Evolutionary conservation across 1,284 basidiomycete species (phyloP), one percentile per base, ranked within the genome.

Genomic region (Coniferiporia weirii): DNA sequence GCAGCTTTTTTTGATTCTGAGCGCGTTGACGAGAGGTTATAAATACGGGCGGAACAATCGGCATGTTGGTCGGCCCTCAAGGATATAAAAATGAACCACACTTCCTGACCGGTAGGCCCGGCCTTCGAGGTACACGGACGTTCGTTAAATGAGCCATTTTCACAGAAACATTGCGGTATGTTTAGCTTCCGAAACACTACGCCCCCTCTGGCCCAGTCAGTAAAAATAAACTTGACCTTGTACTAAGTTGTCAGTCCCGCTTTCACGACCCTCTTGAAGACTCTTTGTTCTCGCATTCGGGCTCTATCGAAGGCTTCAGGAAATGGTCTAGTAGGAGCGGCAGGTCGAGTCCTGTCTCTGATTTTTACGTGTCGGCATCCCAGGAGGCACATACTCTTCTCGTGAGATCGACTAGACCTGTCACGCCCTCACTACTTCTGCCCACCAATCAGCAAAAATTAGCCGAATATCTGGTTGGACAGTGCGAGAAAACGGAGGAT

Each of bases 71-170:
- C 40, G 84, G 87, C 40, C 76, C 84, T 63, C 66, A 85, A 63
- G 91, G 93, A 53, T 95, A 94, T 69, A 88, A 90, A 12, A 91
- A 93, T 10, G 93, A 95, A 68, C 91, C 93, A 0, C 86, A 87
- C 64, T 95, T 94, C 15, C 38, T 40, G 38, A 40, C 38, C 38
- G 38, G 38, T 40, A 40, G 38, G 38, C 8, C 12, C 3, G 15
- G 38, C 38, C 15, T 40, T 40, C 12, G 27, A 27, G 27, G 5
- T 27, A 5, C 27, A 27, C 27, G 8, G 38, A 3, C 38, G 3
- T 40, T 40, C 8, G 15, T 12, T 40, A 40, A 12, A 10, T 9
- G 9, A 12, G 38, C 15, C 3, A 40, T 40, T 71, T 76, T 96
- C 63, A 91, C 89, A 6, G 87, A 91, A 72, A 91, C 84, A 0